Evolutionary conservation across 306 rosid species (phyloP), one percentile per base, ranked within the genome.

Genomic region (Malus sieversii): DNA sequence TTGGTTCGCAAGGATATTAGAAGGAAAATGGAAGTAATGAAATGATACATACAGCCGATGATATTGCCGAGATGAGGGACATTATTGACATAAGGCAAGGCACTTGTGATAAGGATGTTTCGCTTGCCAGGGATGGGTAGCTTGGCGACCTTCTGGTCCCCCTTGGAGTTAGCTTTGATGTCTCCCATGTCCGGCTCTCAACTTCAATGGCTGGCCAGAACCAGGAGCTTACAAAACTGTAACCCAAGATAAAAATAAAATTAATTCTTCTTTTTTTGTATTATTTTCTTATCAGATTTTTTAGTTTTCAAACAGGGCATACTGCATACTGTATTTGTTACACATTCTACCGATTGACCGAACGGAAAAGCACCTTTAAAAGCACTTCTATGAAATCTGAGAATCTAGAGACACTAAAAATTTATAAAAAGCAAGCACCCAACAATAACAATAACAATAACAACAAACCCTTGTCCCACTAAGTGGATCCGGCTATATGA

Each of bases 11-110:
- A 16, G 42, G 61, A 58, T 63, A 52, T 45, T 77, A 72, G 57
- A 61, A 53, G 10, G 73, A 63, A 63, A 60, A 66, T 18, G n/a
- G 27, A 23, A 30, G 0, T 14, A 52, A 18, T 2, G 63, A 59
- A 52, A 6, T 46, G 40, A 44, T 75, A 27, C 65, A 27, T 16
- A 91, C 98, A 82, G 68, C 97, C 98, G 48, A 92, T 95, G 81
- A 95, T 92, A 78, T 95, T 95, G 70, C 98, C 97, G 32, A 95
- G 99, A 73, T 95, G 97, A 79, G 97, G 99, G 2, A 92, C 97
- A 86, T 95, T 95, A 74, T 95, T 95, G 87, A 95, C 97, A 75
- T 95, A 92, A 13, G 99, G 99, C 74, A 95, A 78, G 44, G 99
- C 99, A 53, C 99, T 92, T 70, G 99, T 95, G 81, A 95, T 90